Conservation (phyloP, 2,329 filamentous ascomycete species). For the Tolypocladium sp. region DNA sequence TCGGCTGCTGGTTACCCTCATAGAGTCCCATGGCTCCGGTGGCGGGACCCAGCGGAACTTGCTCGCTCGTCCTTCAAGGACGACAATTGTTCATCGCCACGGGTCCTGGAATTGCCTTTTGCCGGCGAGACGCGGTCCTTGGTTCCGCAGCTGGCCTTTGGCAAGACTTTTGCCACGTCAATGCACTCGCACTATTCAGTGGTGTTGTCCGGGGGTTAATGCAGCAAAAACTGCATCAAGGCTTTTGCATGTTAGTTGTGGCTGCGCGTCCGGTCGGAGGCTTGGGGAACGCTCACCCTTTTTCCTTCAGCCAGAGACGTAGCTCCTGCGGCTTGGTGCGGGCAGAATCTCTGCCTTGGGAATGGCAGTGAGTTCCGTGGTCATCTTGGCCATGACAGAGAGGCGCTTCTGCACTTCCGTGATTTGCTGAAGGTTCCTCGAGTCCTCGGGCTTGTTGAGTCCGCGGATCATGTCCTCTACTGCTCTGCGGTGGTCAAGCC, state of each 20-base stretch:
- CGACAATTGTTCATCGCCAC: not conserved
- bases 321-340: constrained; percentile 11
- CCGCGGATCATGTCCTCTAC: constrained; percentile 50
- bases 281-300: not conserved
- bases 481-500: constrained; percentile 53
- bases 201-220: not conserved
- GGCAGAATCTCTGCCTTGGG: constrained; percentile 13
- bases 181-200: constrained; percentile 2
- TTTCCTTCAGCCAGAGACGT: constrained; percentile 12
- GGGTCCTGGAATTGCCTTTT: not conserved
- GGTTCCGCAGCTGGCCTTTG: not conserved
- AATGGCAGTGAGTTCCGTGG: constrained; percentile 15
- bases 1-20: not conserved
- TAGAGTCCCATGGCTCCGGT: not conserved
- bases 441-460: constrained; percentile 40
- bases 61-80: not conserved
- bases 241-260: constrained; percentile 8
- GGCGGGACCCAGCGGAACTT: not conserved
- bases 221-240: not conserved
- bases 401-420: constrained; percentile 40
- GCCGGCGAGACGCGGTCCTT: not conserved
- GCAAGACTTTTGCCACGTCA: not conserved
- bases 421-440: constrained; percentile 45
- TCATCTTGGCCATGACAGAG: constrained; percentile 42
- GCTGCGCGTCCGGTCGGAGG: not conserved